Conservation (phyloP, 1,284 basidiomycete species). For the Apiotrichum sp. region DNA sequence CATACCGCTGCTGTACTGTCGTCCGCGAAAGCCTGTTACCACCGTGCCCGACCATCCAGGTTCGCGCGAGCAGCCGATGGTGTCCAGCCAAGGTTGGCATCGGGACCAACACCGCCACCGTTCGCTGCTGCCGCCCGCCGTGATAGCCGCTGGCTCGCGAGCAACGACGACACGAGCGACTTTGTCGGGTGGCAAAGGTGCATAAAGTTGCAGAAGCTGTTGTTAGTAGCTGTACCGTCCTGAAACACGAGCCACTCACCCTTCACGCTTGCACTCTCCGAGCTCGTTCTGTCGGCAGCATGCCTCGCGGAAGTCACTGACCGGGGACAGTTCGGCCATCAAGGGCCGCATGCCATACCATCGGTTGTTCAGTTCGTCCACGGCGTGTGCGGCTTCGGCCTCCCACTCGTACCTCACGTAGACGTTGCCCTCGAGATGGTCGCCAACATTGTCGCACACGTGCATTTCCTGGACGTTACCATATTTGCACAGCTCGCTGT, state of each 20-base stretch:
- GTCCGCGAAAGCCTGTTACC: background rate
- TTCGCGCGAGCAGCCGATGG: constrained; percentile 21
- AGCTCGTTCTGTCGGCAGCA: constrained; percentile 98
- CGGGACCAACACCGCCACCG: constrained; percentile 17
- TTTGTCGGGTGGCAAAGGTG: constrained; percentile 82
- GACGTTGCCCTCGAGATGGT: constrained; percentile 97
- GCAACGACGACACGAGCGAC: constrained; percentile 68
- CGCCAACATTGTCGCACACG: constrained; percentile 98
- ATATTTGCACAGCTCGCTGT: constrained; percentile 78
- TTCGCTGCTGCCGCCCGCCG: constrained; percentile 51
- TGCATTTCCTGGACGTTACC: constrained; percentile 93
- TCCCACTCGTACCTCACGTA: constrained; percentile 99
- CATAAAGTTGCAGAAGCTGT: constrained; percentile 92
- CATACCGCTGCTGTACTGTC: background rate
- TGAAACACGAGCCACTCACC: constrained; percentile 45
- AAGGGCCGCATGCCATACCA: constrained; percentile 97
- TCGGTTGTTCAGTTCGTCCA: constrained; percentile 86
- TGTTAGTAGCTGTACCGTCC: background rate
- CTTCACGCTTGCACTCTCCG: constrained; percentile 90
- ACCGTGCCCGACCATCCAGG: constrained; percentile 3
- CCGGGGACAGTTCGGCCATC: constrained; percentile 97
- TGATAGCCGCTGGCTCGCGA: constrained; percentile 76
- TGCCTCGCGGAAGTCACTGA: constrained; percentile 97
- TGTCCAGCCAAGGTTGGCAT: constrained; percentile 37
- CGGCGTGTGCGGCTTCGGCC: constrained; percentile 89